These are phyloP conservation scores for Dendrobium huoshanense DNA, from an alignment of 106 monocot genomes.

Conservation along the genomic window DNA sequence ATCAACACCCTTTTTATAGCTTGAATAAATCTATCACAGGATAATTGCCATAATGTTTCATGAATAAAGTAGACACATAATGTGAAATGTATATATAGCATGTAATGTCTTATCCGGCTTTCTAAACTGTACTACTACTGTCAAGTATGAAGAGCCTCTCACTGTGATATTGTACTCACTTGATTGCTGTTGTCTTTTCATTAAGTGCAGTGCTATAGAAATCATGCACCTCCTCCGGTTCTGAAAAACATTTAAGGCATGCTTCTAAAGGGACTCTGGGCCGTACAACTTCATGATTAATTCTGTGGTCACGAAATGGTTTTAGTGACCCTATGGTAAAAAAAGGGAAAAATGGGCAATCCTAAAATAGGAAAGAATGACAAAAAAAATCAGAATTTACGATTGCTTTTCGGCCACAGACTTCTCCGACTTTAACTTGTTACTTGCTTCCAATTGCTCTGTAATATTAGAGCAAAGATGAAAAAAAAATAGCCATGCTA, in stretches of 20 bases:
- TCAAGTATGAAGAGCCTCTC: neutral
- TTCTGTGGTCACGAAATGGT: slow-evolving; percentile 22
- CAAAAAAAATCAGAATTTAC: slow-evolving; percentile 30
- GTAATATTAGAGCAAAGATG: slow-evolving; percentile 10
- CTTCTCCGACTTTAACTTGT: slow-evolving; percentile 49
- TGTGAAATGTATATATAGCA: neutral
- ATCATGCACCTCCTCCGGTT: slow-evolving; percentile 79
- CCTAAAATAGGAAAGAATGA: neutral
- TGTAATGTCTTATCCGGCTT: neutral
- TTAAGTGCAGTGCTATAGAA: slow-evolving; percentile 93
- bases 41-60: neutral
- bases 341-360: neutral
- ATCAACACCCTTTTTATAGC: neutral
- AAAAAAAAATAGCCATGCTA: neutral
- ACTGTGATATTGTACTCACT: slow-evolving; percentile 40
- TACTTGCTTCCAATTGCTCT: slow-evolving; percentile 81
- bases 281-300: slow-evolving; percentile 66
- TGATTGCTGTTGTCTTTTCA: slow-evolving; percentile 85
- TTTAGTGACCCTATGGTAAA: neutral
- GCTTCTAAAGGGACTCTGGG: slow-evolving; percentile 93
- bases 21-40: neutral
- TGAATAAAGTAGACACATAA: neutral
- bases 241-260: slow-evolving; percentile 76
- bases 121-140: neutral
- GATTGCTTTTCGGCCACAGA: slow-evolving; percentile 40